Percentiles rank a stretch among this genome's conserved stretches.
Evolutionary conservation across 1,284 basidiomycete species (phyloP).

Genomic region (Fomitopsis betulina): DNA sequence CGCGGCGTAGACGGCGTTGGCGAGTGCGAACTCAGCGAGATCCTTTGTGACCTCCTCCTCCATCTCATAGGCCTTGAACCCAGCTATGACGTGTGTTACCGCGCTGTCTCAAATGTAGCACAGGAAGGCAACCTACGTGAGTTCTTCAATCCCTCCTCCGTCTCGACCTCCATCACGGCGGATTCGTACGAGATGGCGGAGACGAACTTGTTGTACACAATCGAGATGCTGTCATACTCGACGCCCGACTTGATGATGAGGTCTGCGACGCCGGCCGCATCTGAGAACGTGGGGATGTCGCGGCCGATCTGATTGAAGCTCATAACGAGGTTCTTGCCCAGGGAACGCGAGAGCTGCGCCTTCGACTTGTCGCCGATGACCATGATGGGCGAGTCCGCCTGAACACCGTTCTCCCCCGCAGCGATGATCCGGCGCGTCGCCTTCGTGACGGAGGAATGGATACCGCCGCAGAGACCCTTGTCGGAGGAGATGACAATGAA

Average conservation of each 20-base stretch:
- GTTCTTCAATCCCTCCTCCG: constrained; percentile 74
- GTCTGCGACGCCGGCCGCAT: constrained; percentile 93
- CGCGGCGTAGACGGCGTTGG: constrained; percentile 94
- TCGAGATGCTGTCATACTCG: constrained; percentile 84
- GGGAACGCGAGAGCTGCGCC: constrained; percentile 77
- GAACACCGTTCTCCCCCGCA: constrained; percentile 48
- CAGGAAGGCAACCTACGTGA: constrained; percentile 43
- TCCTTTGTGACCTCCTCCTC: constrained; percentile 95
- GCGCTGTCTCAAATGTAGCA: too few species aligned
- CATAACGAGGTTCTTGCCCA: constrained; percentile 70
- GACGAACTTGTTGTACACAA: constrained; percentile 96
- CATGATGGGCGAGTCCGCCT: constrained; percentile 69
- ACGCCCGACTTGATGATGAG: constrained; percentile 83
- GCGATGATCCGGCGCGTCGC: constrained; percentile 69
- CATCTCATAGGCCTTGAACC: constrained; percentile 92
- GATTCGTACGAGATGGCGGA: constrained; percentile 94
- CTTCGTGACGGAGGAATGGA: constrained; percentile 97
- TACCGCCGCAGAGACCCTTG: constrained; percentile 99
- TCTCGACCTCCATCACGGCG: constrained; percentile 71
- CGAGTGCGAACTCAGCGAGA: constrained; percentile 92
- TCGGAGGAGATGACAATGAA: constrained; percentile 95
- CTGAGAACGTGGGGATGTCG: constrained; percentile 95
- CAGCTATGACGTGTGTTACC: constrained; percentile 41
- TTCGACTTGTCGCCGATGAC: constrained; percentile 98
- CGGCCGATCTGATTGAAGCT: constrained; percentile 98